Percentiles rank a stretch among this genome's conserved stretches.
phyloP scores from a whole-genome alignment of 2,329 filamentous ascomycete genomes.

The Amylocarpus encephaloides region DNA sequence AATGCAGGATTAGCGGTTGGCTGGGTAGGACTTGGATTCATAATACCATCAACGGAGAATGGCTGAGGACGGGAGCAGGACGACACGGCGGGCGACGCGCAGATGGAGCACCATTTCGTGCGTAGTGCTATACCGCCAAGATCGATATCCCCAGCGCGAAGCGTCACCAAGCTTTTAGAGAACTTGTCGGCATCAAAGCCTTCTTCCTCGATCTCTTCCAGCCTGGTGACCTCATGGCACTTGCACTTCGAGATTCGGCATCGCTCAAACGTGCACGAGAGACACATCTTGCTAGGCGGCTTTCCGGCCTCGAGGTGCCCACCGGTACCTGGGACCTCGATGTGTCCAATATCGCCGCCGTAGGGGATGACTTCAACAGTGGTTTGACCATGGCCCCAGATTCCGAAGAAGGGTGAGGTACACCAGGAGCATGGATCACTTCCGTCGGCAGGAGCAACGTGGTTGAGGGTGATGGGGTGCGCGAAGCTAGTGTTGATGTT shows the following conservation, averaged over 20 bases:
- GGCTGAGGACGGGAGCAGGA: constrained; percentile 9
- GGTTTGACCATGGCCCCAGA: constrained; percentile 18
- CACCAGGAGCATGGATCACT: constrained; percentile 22
- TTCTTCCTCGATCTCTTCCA: constrained; percentile 11
- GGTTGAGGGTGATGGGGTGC: constrained; percentile 29
- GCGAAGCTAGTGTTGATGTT: constrained; percentile 24
- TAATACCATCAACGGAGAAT: not conserved
- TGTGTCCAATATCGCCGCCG: constrained; percentile 10
- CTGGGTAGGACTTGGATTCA: not conserved
- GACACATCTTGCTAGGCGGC: constrained; percentile 22
- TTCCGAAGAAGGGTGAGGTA: constrained; percentile 22
- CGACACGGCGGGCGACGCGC: constrained; percentile 16
- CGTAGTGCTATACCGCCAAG: constrained; percentile 9
- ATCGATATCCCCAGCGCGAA: constrained; percentile 3
- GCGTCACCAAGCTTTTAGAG: constrained; percentile 7
- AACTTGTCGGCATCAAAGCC: constrained; percentile 9
- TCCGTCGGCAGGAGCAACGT: constrained; percentile 8
- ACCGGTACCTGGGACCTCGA: constrained; percentile 19
- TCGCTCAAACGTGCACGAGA: constrained; percentile 20
- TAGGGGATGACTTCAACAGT: constrained; percentile 19
- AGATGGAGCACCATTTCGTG: constrained; percentile 25
- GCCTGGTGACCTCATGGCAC: constrained; percentile 9
- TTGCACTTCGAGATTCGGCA: constrained; percentile 19
- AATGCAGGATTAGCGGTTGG: not conserved
- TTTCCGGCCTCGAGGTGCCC: constrained; percentile 15